Percentiles rank a stretch among this genome's conserved stretches.
These are phyloP conservation scores for Flaveria floridana DNA, from an alignment of 140 eudicot species.

Conservation along the genomic window DNA sequence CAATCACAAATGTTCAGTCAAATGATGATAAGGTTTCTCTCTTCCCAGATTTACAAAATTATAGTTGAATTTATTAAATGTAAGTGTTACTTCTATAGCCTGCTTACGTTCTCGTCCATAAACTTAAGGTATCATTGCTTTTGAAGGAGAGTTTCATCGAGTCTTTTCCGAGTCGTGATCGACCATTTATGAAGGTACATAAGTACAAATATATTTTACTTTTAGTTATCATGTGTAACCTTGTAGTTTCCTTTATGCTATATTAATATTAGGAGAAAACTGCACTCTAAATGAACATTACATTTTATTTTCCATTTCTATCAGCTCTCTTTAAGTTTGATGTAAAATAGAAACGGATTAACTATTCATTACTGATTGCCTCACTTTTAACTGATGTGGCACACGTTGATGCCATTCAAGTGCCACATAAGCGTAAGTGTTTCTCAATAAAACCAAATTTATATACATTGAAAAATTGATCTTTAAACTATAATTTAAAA, in stretches of 20 bases:
- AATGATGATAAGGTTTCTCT: constrained; percentile 84
- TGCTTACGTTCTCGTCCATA: not conserved
- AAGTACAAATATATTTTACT: not conserved
- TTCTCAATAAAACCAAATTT: not conserved
- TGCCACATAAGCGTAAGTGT: not conserved
- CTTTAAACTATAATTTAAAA: not conserved
- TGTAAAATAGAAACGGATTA: not conserved
- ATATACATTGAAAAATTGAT: not conserved
- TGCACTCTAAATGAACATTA: not conserved
- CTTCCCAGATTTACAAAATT: constrained; percentile 8
- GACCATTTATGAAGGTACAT: constrained; percentile 84
- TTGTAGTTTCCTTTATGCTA: not conserved
- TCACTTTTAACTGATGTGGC: not conserved
- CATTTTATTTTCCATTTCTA: not conserved
- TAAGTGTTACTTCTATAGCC: not conserved
- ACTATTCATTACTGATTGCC: not conserved
- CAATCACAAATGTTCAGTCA: constrained; percentile 94
- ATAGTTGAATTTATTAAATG: not conserved
- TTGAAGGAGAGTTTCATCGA: constrained; percentile 95
- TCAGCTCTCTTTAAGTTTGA: not conserved
- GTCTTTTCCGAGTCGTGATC: constrained; percentile 84
- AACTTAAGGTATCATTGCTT: constrained; percentile 77
- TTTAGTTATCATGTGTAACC: not conserved
- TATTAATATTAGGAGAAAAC: constrained; percentile 1
- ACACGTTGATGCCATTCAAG: not conserved